Conservation (phyloP, 2,329 filamentous ascomycete species). For the Plenodomus lindquistii region DNA sequence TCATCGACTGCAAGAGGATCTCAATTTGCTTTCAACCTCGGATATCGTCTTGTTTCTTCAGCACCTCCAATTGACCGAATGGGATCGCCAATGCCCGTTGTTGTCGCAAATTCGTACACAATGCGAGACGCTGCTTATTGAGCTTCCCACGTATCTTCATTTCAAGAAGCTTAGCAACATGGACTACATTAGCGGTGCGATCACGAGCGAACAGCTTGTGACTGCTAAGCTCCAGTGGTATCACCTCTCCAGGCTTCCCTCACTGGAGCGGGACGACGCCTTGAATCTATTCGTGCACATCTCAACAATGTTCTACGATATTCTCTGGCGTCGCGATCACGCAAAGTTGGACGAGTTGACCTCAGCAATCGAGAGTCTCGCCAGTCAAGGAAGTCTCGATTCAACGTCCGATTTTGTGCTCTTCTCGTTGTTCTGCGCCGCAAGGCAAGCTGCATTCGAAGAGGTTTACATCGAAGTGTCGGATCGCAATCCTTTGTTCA, state of each 20-base stretch:
- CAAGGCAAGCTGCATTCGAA: slow-evolving; percentile 61
- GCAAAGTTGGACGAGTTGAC: slow-evolving; percentile 37
- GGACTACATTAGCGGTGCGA: slow-evolving; percentile 36
- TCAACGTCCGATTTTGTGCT: slow-evolving; percentile 57
- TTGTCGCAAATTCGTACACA: slow-evolving; percentile 28
- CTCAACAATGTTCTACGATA: slow-evolving; percentile 26
- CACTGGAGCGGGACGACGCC: slow-evolving; percentile 27
- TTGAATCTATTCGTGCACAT: slow-evolving; percentile 40
- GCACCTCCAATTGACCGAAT: slow-evolving; percentile 38
- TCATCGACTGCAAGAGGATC: slow-evolving; percentile 34
- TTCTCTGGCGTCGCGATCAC: slow-evolving; percentile 37
- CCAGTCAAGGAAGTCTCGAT: slow-evolving; percentile 27
- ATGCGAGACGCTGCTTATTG: slow-evolving; percentile 40
- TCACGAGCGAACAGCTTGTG: slow-evolving; percentile 37
- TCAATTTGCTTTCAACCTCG: slow-evolving; percentile 39
- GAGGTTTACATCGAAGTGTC: slow-evolving; percentile 67
- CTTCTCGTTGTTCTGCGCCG: slow-evolving; percentile 61
- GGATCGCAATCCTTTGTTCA: slow-evolving; percentile 64
- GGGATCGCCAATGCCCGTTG: slow-evolving; percentile 37
- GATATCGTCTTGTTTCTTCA: slow-evolving; percentile 41
- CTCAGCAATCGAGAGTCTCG: slow-evolving; percentile 28
- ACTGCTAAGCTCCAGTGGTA: slow-evolving; percentile 42
- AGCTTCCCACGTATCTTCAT: slow-evolving; percentile 42
- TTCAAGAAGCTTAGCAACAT: slow-evolving; percentile 42
- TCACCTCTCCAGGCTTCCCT: slow-evolving; percentile 29